Percentiles rank a stretch among this genome's conserved stretches.
phyloP scores from a whole-genome alignment of 345 rosid genomes.

The Aquilaria sinensis region DNA sequence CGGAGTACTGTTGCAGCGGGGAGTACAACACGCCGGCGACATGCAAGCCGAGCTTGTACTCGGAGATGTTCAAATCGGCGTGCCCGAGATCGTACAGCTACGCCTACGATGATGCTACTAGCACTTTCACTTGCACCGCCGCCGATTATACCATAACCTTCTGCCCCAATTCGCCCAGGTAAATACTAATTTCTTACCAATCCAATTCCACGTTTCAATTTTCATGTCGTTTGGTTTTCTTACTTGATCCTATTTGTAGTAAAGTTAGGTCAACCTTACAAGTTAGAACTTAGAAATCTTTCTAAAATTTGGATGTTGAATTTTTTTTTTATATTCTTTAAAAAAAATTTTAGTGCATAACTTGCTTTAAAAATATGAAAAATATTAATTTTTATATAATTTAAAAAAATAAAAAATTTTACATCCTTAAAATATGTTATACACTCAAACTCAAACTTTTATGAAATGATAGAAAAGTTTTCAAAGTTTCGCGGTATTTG shows the following conservation, averaged over 20 bases:
- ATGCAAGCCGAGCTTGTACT: conserved; percentile 56
- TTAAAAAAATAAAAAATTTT: no score
- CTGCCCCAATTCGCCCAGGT: conserved; percentile 42
- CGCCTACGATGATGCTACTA: conserved; percentile 67
- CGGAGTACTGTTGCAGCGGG: conserved; percentile 67
- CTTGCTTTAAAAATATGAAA: no score
- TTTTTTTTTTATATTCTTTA: no score
- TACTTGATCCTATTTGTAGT: neutral
- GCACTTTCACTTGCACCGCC: conserved; percentile 62
- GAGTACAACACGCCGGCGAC: conserved; percentile 42
- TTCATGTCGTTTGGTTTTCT: no score
- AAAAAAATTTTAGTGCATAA: no score
- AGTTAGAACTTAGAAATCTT: no score
- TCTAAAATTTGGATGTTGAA: neutral
- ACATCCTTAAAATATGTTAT: no score
- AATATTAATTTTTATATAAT: no score
- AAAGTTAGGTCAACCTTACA: neutral
- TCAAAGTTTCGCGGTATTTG: no score
- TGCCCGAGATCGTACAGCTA: conserved; percentile 77
- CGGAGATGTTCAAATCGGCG: conserved; percentile 52
- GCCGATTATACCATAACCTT: conserved; percentile 58
- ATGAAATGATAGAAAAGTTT: no score
- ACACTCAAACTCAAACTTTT: no score
- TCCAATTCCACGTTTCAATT: conserved; percentile 15
- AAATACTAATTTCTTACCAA: neutral